Conservation (phyloP, 2,329 filamentous ascomycete genomes). For the Xylariales sp. region DNA sequence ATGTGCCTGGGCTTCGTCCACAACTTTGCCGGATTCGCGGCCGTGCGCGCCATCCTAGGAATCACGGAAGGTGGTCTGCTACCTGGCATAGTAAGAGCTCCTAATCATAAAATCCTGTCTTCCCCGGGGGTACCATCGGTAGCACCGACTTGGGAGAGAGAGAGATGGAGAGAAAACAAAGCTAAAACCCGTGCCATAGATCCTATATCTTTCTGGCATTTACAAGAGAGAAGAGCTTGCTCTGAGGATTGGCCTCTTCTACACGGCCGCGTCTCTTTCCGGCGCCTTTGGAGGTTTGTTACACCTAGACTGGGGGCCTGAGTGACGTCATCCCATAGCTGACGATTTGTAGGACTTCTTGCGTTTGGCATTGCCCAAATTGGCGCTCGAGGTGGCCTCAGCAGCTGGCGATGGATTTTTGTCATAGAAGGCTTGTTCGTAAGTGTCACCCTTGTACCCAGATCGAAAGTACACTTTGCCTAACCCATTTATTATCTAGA, state of each 20-base stretch:
- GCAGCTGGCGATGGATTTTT: conserved; percentile 60
- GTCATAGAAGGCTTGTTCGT: conserved; percentile 54
- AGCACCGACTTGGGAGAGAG: too few relatives aligned
- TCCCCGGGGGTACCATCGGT: background rate
- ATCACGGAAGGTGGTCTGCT: conserved; percentile 61
- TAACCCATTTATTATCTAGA: conserved; percentile 31
- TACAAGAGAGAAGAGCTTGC: conserved; percentile 58
- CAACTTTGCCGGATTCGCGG: conserved; percentile 52
- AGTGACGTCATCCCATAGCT: too few relatives aligned
- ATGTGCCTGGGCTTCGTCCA: conserved; percentile 53
- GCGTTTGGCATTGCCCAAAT: conserved; percentile 60
- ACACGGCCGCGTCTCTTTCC: conserved; percentile 61
- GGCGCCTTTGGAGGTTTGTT: conserved; percentile 55
- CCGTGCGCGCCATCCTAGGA: conserved; percentile 57
- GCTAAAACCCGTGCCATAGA: conserved; percentile 29
- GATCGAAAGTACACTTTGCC: background rate
- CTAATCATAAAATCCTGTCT: background rate
- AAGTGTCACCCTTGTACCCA: conserved; percentile 14
- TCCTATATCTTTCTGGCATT: conserved; percentile 61
- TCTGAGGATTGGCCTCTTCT: conserved; percentile 62
- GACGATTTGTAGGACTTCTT: conserved; percentile 41
- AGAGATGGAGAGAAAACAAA: too few relatives aligned
- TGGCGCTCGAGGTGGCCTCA: conserved; percentile 45
- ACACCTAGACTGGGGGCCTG: background rate
- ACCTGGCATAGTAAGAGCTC: conserved; percentile 55